A percentile compares a stretch with the other conserved stretches of the same genome.
These are phyloP conservation scores for Ceratocystis harringtonii DNA, from an alignment of 2,329 filamentous ascomycete species.

Conservation along the genomic window DNA sequence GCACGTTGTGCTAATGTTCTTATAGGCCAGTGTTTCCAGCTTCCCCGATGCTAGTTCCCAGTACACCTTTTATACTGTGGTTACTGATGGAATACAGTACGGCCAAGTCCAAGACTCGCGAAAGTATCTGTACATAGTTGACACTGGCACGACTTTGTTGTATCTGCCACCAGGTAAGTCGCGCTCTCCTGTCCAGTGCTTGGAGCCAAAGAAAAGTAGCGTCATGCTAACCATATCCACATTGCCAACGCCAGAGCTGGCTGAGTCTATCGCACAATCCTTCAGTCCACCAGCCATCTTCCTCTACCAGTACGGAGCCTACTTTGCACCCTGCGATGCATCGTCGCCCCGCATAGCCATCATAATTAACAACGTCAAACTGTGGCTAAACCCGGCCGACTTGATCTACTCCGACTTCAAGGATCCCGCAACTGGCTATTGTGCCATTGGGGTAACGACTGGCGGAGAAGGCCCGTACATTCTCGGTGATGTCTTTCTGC, in stretches of 20 bases:
- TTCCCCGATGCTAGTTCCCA: conserved; percentile 20
- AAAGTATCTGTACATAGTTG: conserved; percentile 36
- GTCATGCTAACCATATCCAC: neutral
- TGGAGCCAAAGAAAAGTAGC: neutral
- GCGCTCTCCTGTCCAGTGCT: no score
- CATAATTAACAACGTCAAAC: conserved; percentile 29
- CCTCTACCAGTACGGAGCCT: conserved; percentile 32
- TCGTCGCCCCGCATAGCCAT: conserved; percentile 32
- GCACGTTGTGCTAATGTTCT: conserved; percentile 8
- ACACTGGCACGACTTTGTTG: conserved; percentile 37
- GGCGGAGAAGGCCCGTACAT: conserved; percentile 34
- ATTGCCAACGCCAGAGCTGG: conserved; percentile 26
- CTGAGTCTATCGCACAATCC: conserved; percentile 32
- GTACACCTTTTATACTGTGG: conserved; percentile 39
- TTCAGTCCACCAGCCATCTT: conserved; percentile 35
- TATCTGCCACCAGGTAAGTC: conserved; percentile 34
- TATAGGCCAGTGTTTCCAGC: conserved; percentile 31
- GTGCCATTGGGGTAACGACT: conserved; percentile 33
- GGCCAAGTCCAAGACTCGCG: conserved; percentile 29
- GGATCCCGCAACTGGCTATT: conserved; percentile 33
- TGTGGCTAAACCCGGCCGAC: conserved; percentile 35
- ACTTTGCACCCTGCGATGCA: conserved; percentile 36
- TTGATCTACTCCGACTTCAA: conserved; percentile 31
- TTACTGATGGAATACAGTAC: conserved; percentile 34
- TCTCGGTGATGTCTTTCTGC: conserved; percentile 35